Evolutionary conservation across 441 rosid species (phyloP).

Genomic region (Syzygium malaccense): DNA sequence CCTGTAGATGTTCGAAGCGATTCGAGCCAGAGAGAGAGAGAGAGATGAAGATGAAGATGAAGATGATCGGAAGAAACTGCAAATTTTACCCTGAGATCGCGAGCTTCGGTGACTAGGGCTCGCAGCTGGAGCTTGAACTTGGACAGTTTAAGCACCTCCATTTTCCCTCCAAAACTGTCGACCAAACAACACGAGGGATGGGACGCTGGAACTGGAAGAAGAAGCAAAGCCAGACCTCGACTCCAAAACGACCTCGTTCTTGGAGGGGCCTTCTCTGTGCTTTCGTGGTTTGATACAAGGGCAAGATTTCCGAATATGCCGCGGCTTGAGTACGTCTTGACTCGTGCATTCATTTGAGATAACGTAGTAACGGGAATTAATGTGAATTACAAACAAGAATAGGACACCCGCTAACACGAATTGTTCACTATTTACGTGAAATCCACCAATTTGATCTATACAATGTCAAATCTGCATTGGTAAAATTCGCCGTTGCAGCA

Average conservation of each 20-base stretch:
- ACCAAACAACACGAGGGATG: too few relatives aligned
- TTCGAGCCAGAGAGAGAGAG: not conserved
- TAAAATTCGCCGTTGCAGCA: not conserved
- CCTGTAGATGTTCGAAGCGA: slow-evolving; percentile 23
- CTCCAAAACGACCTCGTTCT: not conserved
- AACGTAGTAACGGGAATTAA: not conserved
- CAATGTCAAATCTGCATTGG: rapidly evolving
- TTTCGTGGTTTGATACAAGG: not conserved
- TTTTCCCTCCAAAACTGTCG: slow-evolving; percentile 13
- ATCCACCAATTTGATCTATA: not conserved
- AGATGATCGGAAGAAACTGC: not conserved
- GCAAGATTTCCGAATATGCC: not conserved
- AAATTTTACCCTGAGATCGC: slow-evolving; percentile 45
- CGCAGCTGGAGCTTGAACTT: slow-evolving; percentile 76
- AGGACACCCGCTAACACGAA: not conserved
- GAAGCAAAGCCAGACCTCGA: not conserved
- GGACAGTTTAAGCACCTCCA: slow-evolving; percentile 73
- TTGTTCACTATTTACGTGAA: not conserved
- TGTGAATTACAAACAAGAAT: not conserved
- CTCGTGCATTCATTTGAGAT: not conserved
- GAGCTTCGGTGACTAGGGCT: slow-evolving; percentile 45
- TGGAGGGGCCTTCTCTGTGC: not conserved
- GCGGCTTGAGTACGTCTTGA: not conserved
- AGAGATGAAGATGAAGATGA: not conserved
- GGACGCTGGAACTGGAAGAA: not conserved